These are phyloP conservation scores for Hawksworthiomyces lignivorus DNA, from an alignment of 2,329 filamentous ascomycete genomes.

Conservation along the genomic window DNA sequence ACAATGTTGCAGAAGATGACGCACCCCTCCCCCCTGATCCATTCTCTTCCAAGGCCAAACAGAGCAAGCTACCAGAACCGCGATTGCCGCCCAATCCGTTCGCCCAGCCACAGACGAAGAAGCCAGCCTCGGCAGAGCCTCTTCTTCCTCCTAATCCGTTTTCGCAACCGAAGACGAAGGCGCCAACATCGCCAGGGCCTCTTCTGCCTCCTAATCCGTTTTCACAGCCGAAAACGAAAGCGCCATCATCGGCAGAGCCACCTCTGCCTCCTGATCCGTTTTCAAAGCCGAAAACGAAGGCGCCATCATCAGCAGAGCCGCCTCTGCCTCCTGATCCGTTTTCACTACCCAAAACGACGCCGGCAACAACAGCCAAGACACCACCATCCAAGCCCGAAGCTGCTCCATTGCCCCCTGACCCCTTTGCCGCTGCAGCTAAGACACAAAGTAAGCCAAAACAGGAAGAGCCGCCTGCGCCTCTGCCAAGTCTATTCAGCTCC, in stretches of 20 bases:
- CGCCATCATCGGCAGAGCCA: too few species aligned
- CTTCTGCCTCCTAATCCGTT: constrained; percentile 22
- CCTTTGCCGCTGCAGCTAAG: constrained; percentile 17
- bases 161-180: constrained; percentile 7
- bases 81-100: constrained; percentile 22
- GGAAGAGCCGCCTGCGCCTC: constrained; percentile 8
- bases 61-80: constrained; percentile 1
- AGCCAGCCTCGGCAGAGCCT: constrained; percentile 17
- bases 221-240: constrained; percentile 19
- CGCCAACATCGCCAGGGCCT: not conserved
- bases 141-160: constrained; percentile 21
- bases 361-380: not conserved
- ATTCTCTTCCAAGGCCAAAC: constrained; percentile 11
- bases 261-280: constrained; percentile 29
- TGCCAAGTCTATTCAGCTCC: constrained; percentile 7
- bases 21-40: constrained; percentile 21
- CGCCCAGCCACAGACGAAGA: constrained; percentile 19
- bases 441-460: constrained; percentile 3
- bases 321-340: constrained; percentile 11
- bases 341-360: not conserved
- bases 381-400: constrained; percentile 6
- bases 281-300: constrained; percentile 19
- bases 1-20: constrained; percentile 19
- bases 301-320: constrained; percentile 13
- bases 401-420: constrained; percentile 21